Base-by-base conservation (phyloP, 2,329 filamentous ascomycete genomes). In the Pochonia chlamydosporia region DNA sequence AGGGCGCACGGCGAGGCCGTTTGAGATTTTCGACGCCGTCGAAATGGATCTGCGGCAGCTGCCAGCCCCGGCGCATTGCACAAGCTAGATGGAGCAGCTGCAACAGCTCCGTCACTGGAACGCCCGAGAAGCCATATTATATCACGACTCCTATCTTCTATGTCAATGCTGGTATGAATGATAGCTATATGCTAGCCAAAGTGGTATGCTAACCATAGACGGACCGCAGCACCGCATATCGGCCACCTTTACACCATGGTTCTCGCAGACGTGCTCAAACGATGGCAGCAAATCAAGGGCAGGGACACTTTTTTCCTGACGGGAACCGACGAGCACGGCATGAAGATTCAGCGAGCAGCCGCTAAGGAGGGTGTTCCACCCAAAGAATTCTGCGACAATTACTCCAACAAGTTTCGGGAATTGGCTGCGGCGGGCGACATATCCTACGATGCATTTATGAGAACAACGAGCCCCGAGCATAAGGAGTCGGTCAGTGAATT, bases 111-210 rank as follows among this genome's bases (percentile, higher is more conserved):
- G 20, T 43, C 43, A 36, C 44, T 36, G 40, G 30, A 42, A 41
- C 46, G 2, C 43, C 28, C 26, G 55, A 60, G 51, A 97, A 97
- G 71, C 90, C 92, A 8, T 96, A 85, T 72, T 99, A 97, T 73
- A 76, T 96, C 59, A 97, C 93, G 5, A 95, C 90, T 8, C 93
- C 93, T 3, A 99, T 99, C 49, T 99, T 97, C 73, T 99, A 99
- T 68, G 93, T 99, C 71, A 99, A 99, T 78, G 89, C 91, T 47
- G 83, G 89, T 91, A 71, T 56, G 21, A 36, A 16, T 9, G 20
- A 37, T n/a, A n/a, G n/a, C n/a, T 16, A 14, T 5, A 37, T 9
- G n/a, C 6, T 26, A 9, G 28, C 13, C 2, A 28, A 2, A 18
- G 18, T 37, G 4, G n/a, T 40, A 23, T 9, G 28, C 47, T 45